Evolutionary conservation across 768 basidiomycete genomes (phyloP).

Genomic region (Boletales sp.): DNA sequence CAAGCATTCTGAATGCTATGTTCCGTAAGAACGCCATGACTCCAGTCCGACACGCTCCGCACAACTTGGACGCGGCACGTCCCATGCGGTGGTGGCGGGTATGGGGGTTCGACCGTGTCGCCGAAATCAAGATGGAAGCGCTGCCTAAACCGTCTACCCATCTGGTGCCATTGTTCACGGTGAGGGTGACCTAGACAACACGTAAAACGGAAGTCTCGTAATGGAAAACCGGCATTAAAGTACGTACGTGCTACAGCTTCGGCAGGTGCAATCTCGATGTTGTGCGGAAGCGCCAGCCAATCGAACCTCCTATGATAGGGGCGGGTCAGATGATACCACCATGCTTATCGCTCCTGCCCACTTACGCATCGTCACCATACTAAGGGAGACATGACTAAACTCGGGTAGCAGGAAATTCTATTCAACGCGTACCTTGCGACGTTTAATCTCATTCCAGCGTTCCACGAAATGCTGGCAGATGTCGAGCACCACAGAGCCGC

Average conservation of each 20-base stretch:
- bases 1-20: slow-evolving; percentile 93
- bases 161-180: slow-evolving; percentile 52
- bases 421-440: slow-evolving; percentile 54
- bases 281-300: slow-evolving; percentile 81
- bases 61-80: slow-evolving; percentile 75
- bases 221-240: not conserved
- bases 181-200: slow-evolving; percentile 58
- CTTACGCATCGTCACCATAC: slow-evolving; percentile 45
- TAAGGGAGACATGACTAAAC: slow-evolving; percentile 11
- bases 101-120: slow-evolving; percentile 38
- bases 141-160: slow-evolving; percentile 61
- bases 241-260: slow-evolving; percentile 61
- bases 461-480: slow-evolving; percentile 92
- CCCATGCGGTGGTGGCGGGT: slow-evolving; percentile 43
- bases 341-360: slow-evolving; percentile 4
- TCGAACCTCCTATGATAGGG: slow-evolving; percentile 41
- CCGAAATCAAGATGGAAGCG: slow-evolving; percentile 53
- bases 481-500: slow-evolving; percentile 82
- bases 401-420: not conserved
- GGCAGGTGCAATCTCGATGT: slow-evolving; percentile 54
- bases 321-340: slow-evolving; percentile 2
- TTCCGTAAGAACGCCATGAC: slow-evolving; percentile 86
- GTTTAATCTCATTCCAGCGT: slow-evolving; percentile 88
- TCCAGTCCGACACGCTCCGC: slow-evolving; percentile 90
- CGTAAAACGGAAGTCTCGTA: not conserved